Evolutionary conservation across 441 rosid species (phyloP), one percentile per base, ranked within the genome.

Genomic region (Iberis amara): DNA sequence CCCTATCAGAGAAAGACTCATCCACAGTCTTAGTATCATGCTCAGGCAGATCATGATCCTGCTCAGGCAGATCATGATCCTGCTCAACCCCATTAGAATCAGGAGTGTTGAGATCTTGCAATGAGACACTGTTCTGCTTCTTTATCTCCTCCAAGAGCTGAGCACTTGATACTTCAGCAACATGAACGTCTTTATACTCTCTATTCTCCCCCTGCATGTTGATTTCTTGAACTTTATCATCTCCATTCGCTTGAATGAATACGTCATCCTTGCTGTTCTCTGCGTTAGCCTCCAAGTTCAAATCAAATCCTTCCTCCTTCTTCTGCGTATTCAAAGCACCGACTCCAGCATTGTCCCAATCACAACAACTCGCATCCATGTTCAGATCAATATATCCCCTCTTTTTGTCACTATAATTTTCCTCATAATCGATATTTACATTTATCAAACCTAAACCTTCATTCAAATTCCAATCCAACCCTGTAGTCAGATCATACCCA

Each of bases 351-450:
- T 74, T 89, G 35, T 85, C 91, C 73, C 68, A 40, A 52, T 79
- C 79, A 53, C 80, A 18, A 18, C 21, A 18, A 82, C 73, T 57
- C 73, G 0, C 83, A 49, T 83, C 96, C 79, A 88, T 49, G 68
- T 88, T 92, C 59, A 92, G 66, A 81, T 92, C 99, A 46, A 88
- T 81, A 62, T 64, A 70, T 30, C 66, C 75, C 35, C 73, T 76
- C 73, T 30, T 60, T 66, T 38, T 50, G 4, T 42, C 57, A 40
- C 57, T 12, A 35, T n/a, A 36, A 55, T 28, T 48, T 14, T 48
- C 64, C 12, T 53, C 79, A 32, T 52, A 79, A 52, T 46, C 67
- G 11, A 66, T 37, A 59, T 67, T 61, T 12, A 70, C 63, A 35
- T 59, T 54, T 39, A 54, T 32, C 42, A 54, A 68, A 65, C 69